Base-by-base conservation (phyloP, 2,329 filamentous ascomycete species). In the Botryosphaeria dothidea region DNA sequence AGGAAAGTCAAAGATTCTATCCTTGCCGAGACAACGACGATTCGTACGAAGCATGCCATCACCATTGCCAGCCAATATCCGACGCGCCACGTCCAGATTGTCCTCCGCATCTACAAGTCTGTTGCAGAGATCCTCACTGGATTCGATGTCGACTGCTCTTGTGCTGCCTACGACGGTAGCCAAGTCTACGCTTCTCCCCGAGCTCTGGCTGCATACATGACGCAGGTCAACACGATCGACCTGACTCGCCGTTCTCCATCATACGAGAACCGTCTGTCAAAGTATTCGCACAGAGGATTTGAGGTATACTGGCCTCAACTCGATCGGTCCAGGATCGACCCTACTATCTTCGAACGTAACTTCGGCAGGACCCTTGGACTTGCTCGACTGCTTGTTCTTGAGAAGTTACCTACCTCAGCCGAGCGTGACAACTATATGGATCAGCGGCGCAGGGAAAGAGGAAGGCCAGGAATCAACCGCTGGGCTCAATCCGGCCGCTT, bases 21-120 rank as follows among this genome's bases (percentile, higher is more conserved):
- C 62, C 81, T 96, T 23, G 86, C 88, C n/a, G 92, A 96, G 77
- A 92, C 90, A 0, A 94, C 92, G 0, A 92, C 91, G 0, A 87
- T 96, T 51, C 86, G 92, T 38, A 96, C 92, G 19, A 96, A 94
- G 80, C 90, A 96, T 72, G 90, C 92, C 9, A 88, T 96, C 65
- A 96, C 92, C 0, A 95, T 96, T 72, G 91, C 87, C 36, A 92
- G 89, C 49, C 89, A 94, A 74, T 93, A 95, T 72, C 92, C 92
- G 0, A 92, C 88, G 38, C 88, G 92, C 2, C 92, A 96, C 73
- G 85, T 96, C 3, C 91, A 94, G 82, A 92, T 96, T 70, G 92
- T 96, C 23, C 83, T 96, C 31, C 89, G 92, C 38, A 87, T 95
- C 41, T 96, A 96, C 81, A 92, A 92, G 72, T 93, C 89, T 0